Percentiles rank a stretch among this genome's conserved stretches.
Conservation (phyloP, 1,139 yeast genomes). For the Meyerozyma elateridarum region DNA sequence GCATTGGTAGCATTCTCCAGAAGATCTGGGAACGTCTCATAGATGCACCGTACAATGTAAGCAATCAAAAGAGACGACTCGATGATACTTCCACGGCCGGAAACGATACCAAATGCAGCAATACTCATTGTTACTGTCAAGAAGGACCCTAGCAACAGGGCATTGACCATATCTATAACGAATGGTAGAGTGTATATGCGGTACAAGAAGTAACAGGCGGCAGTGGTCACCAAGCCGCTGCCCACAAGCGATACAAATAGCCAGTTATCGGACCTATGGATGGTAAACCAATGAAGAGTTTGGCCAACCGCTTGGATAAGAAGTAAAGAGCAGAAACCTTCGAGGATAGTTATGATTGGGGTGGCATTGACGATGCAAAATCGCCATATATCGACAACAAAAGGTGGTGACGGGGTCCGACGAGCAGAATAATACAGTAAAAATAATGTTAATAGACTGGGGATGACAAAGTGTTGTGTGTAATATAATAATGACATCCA, state of each 20-base stretch:
- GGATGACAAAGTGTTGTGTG: slow-evolving; percentile 76
- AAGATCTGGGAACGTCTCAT: slow-evolving; percentile 83
- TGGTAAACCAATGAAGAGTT: slow-evolving; percentile 68
- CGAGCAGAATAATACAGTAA: slow-evolving; percentile 45
- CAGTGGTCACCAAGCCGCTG: slow-evolving; percentile 72
- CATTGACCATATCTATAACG: slow-evolving; percentile 70
- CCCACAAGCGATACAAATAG: slow-evolving; percentile 68
- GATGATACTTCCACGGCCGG: slow-evolving; percentile 80
- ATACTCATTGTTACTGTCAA: slow-evolving; percentile 71
- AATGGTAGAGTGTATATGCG: slow-evolving; percentile 73
- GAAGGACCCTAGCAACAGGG: slow-evolving; percentile 81
- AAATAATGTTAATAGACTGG: slow-evolving; percentile 72
- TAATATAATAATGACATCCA: slow-evolving; percentile 65
- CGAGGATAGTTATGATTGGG: slow-evolving; percentile 80
- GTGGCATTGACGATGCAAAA: slow-evolving; percentile 71
- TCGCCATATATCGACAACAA: slow-evolving; percentile 51
- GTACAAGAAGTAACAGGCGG: slow-evolving; percentile 72
- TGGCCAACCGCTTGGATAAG: slow-evolving; percentile 91
- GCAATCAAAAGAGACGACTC: slow-evolving; percentile 85
- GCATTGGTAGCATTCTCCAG: slow-evolving; percentile 47
- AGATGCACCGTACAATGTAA: slow-evolving; percentile 86
- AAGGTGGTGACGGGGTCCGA: slow-evolving; percentile 24
- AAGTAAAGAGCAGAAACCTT: slow-evolving; percentile 87
- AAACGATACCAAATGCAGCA: slow-evolving; percentile 78
- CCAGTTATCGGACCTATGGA: slow-evolving; percentile 70